Evolutionary conservation across 1,284 basidiomycete species (phyloP), one percentile per base, ranked within the genome.

Genomic region (Papiliotrema laurentii): DNA sequence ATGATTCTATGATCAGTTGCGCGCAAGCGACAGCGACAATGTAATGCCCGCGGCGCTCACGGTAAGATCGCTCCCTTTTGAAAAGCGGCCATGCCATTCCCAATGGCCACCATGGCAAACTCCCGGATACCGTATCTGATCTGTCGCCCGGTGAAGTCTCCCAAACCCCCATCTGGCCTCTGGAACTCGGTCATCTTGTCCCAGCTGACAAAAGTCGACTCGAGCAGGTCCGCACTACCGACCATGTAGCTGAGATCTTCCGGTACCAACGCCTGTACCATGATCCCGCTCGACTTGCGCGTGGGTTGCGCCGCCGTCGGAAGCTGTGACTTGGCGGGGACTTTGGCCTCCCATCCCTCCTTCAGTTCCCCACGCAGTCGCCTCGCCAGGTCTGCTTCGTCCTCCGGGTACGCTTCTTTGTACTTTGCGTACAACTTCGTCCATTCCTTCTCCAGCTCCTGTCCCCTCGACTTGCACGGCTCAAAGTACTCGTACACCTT

Each of bases 1-100:
- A 62, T 86, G 88, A 76, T 89, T 83, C 62, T 82, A 79, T 65
- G 82, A 86, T 91, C 83, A 37, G 89, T 87, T 66, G 87, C 87
- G 33, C 49, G 5, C 21, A 39, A 19, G 31, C 36, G 10, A 22
- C n/a, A n/a, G 9, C 7, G 10, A n/a, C 27, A 44, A n/a, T 24
- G 34, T n/a, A 14, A 43, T 14, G 26, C 13, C 42, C 37, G 40
- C 27, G 18, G 33, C 34, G 45, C 60, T 45, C 30, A 60, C 59
- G 67, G 68, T n/a, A 70, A 49, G 49, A 66, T 60, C 45, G 58
- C 55, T n/a, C 68, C 68, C 49, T 64, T 64, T 19, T 69, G 65
- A 45, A 61, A 70, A 2, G 66, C 68, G 4, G 68, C 64, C 27
- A 68, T 40, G 31, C 68, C 68, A 45, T 70, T 70, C 3, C 56